Evolutionary conservation across 2,329 filamentous ascomycete genomes (phyloP).

Genomic region (Aspergillus clavatus): DNA sequence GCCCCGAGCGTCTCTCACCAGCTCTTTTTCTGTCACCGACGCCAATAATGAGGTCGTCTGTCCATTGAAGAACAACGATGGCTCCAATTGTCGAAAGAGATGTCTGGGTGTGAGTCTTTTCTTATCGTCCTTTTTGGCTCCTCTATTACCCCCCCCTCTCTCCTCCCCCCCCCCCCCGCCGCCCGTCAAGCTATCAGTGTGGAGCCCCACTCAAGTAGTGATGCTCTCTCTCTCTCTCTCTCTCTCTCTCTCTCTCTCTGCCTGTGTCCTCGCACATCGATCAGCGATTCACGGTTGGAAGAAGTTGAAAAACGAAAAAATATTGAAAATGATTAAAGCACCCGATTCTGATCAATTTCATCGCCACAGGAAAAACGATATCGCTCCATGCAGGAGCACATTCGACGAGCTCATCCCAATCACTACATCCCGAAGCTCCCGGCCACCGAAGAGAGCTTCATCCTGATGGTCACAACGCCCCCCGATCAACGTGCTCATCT

Average conservation of each 20-base stretch:
- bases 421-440: slow-evolving; percentile 97
- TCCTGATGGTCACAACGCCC: slow-evolving; percentile 89
- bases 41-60: slow-evolving; percentile 95
- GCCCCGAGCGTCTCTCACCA: slow-evolving; percentile 78
- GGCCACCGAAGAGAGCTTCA: slow-evolving; percentile 95
- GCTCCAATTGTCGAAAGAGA: slow-evolving; percentile 92
- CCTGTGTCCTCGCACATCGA: too few relatives aligned
- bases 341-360: too few relatives aligned
- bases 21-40: slow-evolving; percentile 87
- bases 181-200: slow-evolving; percentile 4
- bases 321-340: too few relatives aligned
- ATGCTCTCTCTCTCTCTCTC: too few relatives aligned
- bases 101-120: slow-evolving; percentile 84
- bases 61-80: slow-evolving; percentile 91
- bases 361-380: slow-evolving; percentile 77
- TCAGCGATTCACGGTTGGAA: too few relatives aligned
- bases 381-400: slow-evolving; percentile 99
- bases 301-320: too few relatives aligned
- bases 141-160: slow-evolving; percentile 8
- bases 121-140: background rate
- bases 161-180: slow-evolving; percentile 2
- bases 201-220: slow-evolving; percentile 14
- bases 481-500: slow-evolving; percentile 65
- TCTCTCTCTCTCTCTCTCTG: too few relatives aligned
- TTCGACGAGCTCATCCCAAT: slow-evolving; percentile 91